Evolutionary conservation across 2,329 filamentous ascomycete species (phyloP).

Genomic region (Eurotiales sp.): DNA sequence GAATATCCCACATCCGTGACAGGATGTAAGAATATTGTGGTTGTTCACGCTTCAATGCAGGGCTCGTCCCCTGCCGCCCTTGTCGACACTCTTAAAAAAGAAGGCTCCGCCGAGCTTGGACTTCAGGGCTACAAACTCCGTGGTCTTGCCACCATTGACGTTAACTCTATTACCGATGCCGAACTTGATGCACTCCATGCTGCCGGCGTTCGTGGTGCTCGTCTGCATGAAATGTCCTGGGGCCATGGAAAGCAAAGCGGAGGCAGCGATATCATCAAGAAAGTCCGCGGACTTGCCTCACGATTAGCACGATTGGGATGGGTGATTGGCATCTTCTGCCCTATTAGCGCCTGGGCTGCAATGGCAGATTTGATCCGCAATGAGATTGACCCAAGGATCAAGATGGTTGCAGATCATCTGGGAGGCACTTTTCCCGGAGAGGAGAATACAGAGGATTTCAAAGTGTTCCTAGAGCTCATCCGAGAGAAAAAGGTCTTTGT

Average conservation of each 20-base stretch:
- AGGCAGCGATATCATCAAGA: slow-evolving; percentile 16
- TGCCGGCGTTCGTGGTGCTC: slow-evolving; percentile 21
- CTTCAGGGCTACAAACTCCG: slow-evolving; percentile 8
- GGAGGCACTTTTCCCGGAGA: slow-evolving; percentile 22
- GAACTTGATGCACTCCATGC: slow-evolving; percentile 22
- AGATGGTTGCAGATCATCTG: slow-evolving; percentile 23
- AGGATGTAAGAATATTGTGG: slow-evolving; percentile 20
- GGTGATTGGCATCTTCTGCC: slow-evolving; percentile 21
- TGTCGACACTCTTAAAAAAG: slow-evolving; percentile 17
- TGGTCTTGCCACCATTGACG: slow-evolving; percentile 14
- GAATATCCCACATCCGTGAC: slow-evolving; percentile 21
- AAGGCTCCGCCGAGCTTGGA: neutral
- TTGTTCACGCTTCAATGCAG: slow-evolving; percentile 24
- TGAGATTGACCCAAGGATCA: slow-evolving; percentile 19
- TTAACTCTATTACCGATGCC: slow-evolving; percentile 18
- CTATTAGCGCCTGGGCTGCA: slow-evolving; percentile 19
- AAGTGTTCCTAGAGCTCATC: slow-evolving; percentile 18
- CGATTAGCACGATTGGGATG: slow-evolving; percentile 19
- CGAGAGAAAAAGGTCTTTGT: slow-evolving; percentile 20
- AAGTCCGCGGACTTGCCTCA: slow-evolving; percentile 16
- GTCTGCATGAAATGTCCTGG: slow-evolving; percentile 23
- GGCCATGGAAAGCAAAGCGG: slow-evolving; percentile 18
- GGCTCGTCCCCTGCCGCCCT: slow-evolving; percentile 21
- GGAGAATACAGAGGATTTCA: slow-evolving; percentile 19
- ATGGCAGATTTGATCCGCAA: slow-evolving; percentile 20